Evolutionary conservation across 805 yeast species (phyloP).

Genomic region (Candida rishiriensis): DNA sequence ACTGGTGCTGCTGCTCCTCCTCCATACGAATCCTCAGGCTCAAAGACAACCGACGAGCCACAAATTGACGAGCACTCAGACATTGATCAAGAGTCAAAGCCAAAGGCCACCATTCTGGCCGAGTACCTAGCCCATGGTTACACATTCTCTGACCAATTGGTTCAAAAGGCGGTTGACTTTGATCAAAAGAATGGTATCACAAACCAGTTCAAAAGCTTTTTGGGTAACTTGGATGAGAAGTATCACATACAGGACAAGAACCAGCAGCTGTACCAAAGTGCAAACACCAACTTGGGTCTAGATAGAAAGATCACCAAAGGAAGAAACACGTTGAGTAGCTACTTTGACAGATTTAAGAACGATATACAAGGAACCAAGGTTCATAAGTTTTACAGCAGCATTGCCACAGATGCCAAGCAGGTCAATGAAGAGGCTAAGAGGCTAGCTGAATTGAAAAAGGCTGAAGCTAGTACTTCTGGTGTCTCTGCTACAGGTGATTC

Average conservation of each 20-base stretch:
- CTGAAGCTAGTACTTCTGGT: neutral
- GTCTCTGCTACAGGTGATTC: no score
- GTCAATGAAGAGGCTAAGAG: conserved; percentile 74
- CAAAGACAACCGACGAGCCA: conserved; percentile 10
- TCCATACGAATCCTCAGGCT: conserved; percentile 4
- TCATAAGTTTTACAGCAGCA: conserved; percentile 53
- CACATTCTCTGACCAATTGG: conserved; percentile 54
- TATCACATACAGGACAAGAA: conserved; percentile 57
- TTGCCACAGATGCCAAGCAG: conserved; percentile 52
- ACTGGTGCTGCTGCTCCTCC: conserved; percentile 9
- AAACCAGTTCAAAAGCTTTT: conserved; percentile 50
- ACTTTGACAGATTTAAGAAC: conserved; percentile 42
- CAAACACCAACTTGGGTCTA: conserved; percentile 39
- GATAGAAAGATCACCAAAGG: conserved; percentile 35
- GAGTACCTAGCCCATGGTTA: conserved; percentile 76
- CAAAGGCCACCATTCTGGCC: conserved; percentile 69
- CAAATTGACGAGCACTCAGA: conserved; percentile 5
- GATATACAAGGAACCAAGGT: conserved; percentile 54
- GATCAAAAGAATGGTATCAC: conserved; percentile 65
- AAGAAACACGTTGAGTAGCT: conserved; percentile 35
- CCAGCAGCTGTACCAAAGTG: conserved; percentile 25
- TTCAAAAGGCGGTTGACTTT: conserved; percentile 55
- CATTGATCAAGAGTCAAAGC: conserved; percentile 70
- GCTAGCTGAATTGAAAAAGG: conserved; percentile 55
- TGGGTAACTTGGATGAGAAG: conserved; percentile 51